phyloP scores from a whole-genome alignment of 2,329 filamentous ascomycete species.

The Incumbomyces delicatus region DNA sequence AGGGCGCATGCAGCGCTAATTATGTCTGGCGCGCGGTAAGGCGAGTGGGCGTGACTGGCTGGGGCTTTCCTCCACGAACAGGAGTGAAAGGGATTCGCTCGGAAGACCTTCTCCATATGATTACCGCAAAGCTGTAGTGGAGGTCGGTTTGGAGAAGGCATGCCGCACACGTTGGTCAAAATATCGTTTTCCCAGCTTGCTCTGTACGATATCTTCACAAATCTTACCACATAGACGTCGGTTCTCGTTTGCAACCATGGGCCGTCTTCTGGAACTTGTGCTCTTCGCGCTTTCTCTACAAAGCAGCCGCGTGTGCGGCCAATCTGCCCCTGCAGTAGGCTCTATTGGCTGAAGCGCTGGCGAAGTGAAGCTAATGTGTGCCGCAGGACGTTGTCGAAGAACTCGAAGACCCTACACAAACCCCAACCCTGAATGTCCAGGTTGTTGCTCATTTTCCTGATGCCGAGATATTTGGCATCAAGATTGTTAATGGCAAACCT shows the following conservation, averaged over 20 bases:
- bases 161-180: too few species aligned
- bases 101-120: too few species aligned
- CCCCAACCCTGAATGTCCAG: constrained; percentile 46
- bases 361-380: constrained; percentile 4
- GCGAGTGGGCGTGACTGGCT: too few species aligned
- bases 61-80: too few species aligned
- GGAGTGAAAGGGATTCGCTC: too few species aligned
- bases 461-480: constrained; percentile 81
- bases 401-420: constrained; percentile 54
- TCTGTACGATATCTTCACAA: neutral
- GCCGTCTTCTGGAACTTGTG: constrained; percentile 61
- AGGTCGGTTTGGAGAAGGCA: too few species aligned
- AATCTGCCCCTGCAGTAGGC: constrained; percentile 33
- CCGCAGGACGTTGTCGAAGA: constrained; percentile 49
- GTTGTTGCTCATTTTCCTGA: constrained; percentile 52
- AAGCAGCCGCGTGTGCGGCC: constrained; percentile 55
- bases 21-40: too few species aligned
- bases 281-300: constrained; percentile 63
- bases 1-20: too few species aligned
- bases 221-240: neutral
- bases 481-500: constrained; percentile 84
- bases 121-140: too few species aligned
- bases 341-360: constrained; percentile 16
- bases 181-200: too few species aligned
- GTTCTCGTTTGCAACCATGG: constrained; percentile 46